Evolutionary conservation across 2,329 filamentous ascomycete genomes (phyloP).

Genomic region (Raffaelea arxii): DNA sequence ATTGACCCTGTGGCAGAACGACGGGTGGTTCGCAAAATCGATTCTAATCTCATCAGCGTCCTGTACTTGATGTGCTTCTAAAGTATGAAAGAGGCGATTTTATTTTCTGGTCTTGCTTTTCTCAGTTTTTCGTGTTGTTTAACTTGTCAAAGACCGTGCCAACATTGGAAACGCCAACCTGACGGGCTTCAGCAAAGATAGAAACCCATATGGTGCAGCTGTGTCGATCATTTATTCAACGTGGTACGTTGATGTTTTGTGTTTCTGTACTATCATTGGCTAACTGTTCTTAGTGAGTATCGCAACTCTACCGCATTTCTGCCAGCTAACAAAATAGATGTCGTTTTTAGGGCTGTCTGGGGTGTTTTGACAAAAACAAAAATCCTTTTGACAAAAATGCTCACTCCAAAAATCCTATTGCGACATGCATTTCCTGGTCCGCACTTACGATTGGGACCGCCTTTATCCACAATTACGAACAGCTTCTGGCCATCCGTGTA

Average conservation of each 20-base stretch:
- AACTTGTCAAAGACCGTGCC: background rate
- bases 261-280: no score
- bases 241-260: no score
- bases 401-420: background rate
- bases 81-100: background rate
- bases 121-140: background rate
- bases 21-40: background rate
- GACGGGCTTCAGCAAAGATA: background rate
- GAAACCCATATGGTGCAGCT: background rate
- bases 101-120: background rate
- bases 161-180: background rate
- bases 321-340: no score
- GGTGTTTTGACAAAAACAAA: background rate
- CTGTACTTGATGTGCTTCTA: background rate
- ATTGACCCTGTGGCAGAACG: background rate
- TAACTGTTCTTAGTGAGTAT: no score
- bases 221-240: background rate
- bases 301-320: no score
- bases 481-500: background rate
- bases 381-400: background rate
- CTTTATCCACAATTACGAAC: background rate
- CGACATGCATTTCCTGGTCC: background rate
- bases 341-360: background rate
- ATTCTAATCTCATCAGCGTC: background rate
- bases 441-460: background rate